Evolutionary conservation across 2,329 filamentous ascomycete species (phyloP).

Genomic region (Pestalotiopsis sp.): DNA sequence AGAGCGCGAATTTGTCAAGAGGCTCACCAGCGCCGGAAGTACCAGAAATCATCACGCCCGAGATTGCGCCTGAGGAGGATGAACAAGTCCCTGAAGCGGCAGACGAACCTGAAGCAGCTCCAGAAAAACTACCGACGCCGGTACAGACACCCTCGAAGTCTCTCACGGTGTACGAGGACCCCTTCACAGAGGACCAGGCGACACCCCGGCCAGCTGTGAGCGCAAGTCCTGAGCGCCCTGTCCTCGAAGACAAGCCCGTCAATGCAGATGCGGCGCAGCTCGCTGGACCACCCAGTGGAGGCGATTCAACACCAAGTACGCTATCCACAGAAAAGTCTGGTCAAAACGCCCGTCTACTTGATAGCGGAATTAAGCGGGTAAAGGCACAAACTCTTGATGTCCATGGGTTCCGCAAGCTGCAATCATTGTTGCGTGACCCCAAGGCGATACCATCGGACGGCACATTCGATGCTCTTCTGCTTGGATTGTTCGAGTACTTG

Average conservation of each 20-base stretch:
- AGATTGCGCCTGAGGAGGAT: constrained; percentile 11
- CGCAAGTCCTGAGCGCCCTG: constrained; percentile 38
- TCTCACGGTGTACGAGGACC: constrained; percentile 65
- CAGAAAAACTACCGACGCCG: constrained; percentile 10
- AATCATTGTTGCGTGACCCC: constrained; percentile 71
- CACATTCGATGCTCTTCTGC: constrained; percentile 68
- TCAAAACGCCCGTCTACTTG: constrained; percentile 64
- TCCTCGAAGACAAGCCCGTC: constrained; percentile 61
- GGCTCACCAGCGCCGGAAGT: constrained; percentile 30
- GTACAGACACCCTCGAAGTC: constrained; percentile 34
- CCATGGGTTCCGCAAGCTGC: constrained; percentile 78
- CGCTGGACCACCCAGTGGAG: constrained; percentile 20
- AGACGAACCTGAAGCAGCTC: constrained; percentile 3
- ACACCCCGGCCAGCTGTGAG: constrained; percentile 48
- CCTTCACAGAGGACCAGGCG: constrained; percentile 51
- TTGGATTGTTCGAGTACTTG: constrained; percentile 72
- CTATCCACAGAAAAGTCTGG: constrained; percentile 54
- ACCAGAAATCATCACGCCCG: constrained; percentile 37
- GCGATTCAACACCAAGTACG: constrained; percentile 19
- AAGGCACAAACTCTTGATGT: constrained; percentile 74
- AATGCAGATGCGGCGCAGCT: constrained; percentile 54
- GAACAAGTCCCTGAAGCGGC: neutral
- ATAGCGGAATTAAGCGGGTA: constrained; percentile 75
- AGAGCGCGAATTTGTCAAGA: constrained; percentile 22
- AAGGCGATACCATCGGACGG: constrained; percentile 65